Percentiles rank a stretch among this genome's conserved stretches.
phyloP scores from a whole-genome alignment of 2,329 filamentous ascomycete genomes.

The Endocalyx cinctus region DNA sequence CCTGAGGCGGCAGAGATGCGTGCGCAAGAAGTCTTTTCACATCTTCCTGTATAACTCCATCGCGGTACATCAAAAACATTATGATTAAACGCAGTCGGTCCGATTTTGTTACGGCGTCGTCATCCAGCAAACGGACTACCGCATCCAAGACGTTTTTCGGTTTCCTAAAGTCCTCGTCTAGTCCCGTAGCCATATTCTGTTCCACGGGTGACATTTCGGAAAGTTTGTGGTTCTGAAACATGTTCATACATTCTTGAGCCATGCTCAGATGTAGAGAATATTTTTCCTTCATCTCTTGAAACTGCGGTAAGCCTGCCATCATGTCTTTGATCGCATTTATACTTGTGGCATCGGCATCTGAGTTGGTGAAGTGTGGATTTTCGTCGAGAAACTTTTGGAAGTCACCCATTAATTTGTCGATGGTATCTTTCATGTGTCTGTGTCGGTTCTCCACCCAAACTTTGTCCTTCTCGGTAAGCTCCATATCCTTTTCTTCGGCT shows the following conservation, averaged over 20 bases:
- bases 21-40: constrained; percentile 81
- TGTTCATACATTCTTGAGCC: constrained; percentile 95
- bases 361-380: constrained; percentile 86
- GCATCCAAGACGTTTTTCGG: constrained; percentile 86
- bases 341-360: constrained; percentile 63
- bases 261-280: constrained; percentile 94
- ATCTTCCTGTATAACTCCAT: constrained; percentile 80
- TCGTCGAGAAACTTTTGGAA: constrained; percentile 88
- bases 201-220: constrained; percentile 83
- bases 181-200: constrained; percentile 83
- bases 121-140: constrained; percentile 81
- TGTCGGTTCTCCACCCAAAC: constrained; percentile 96
- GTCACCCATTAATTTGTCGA: constrained; percentile 86
- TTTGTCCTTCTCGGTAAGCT: constrained; percentile 83
- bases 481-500: constrained; percentile 82
- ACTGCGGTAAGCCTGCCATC: constrained; percentile 90
- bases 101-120: constrained; percentile 63
- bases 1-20: constrained; percentile 68
- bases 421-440: constrained; percentile 95
- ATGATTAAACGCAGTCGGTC: constrained; percentile 83
- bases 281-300: constrained; percentile 90
- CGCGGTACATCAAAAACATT: constrained; percentile 79
- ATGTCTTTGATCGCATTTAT: constrained; percentile 95
- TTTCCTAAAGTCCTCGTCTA: constrained; percentile 89
- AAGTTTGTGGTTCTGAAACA: constrained; percentile 80